These are phyloP conservation scores for Boletales sp. DNA, from an alignment of 768 basidiomycete genomes.

Conservation along the genomic window DNA sequence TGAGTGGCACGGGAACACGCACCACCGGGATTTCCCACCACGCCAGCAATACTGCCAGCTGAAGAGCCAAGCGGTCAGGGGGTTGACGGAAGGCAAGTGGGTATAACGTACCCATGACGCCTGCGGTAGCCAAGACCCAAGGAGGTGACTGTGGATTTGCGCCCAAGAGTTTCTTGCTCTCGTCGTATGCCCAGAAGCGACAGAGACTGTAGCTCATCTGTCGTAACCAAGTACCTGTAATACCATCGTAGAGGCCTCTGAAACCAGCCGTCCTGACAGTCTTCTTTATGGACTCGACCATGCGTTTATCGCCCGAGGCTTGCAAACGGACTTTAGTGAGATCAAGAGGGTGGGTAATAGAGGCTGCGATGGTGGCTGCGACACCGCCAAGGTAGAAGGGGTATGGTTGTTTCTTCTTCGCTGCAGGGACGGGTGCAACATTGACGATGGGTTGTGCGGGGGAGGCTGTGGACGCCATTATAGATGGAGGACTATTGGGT, in stretches of 20 bases:
- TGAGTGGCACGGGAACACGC: constrained; percentile 24
- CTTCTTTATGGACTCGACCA: constrained; percentile 81
- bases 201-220: constrained; percentile 93
- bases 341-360: constrained; percentile 83
- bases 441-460: constrained; percentile 8
- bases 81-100: neutral
- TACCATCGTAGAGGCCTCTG: constrained; percentile 78
- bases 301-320: constrained; percentile 88
- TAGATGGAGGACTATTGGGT: neutral
- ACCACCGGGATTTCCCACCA: constrained; percentile 89
- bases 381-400: constrained; percentile 88
- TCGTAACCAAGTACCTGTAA: constrained; percentile 83
- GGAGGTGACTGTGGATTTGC: constrained; percentile 65
- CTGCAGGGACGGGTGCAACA: constrained; percentile 1
- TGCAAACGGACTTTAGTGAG: constrained; percentile 90
- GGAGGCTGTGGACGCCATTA: constrained; percentile 15
- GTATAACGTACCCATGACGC: constrained; percentile 71
- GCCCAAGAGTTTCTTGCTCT: constrained; percentile 80
- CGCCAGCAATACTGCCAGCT: constrained; percentile 84
- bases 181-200: constrained; percentile 92
- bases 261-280: constrained; percentile 75
- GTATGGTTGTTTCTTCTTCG: constrained; percentile 63
- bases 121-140: constrained; percentile 78
- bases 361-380: constrained; percentile 86
- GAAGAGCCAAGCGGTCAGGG: neutral